A percentile compares a stretch with the other conserved stretches of the same genome.
Evolutionary conservation across 1,284 basidiomycete genomes (phyloP).

Genomic region (Sphaerobolus stellatus): DNA sequence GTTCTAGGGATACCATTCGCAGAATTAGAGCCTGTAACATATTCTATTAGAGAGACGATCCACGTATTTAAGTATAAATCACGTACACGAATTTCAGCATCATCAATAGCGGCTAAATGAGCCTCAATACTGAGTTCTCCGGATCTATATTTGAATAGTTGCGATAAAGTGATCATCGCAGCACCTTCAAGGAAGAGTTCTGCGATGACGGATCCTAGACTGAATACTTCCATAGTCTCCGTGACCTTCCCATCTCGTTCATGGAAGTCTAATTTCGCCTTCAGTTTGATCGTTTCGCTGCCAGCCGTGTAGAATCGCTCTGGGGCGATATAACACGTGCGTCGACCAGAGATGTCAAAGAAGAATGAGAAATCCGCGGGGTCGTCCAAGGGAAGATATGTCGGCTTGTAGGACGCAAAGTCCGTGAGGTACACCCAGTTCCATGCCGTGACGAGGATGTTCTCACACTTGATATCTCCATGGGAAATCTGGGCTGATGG

Average conservation of each 20-base stretch:
- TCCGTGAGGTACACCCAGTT: constrained; percentile 96
- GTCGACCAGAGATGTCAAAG: constrained; percentile 91
- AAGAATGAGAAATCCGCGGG: constrained; percentile 98
- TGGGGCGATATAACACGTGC: constrained; percentile 96
- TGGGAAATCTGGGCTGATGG: constrained; percentile 74
- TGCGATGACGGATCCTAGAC: constrained; percentile 92
- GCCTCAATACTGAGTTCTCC: constrained; percentile 80
- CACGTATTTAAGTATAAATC: constrained; percentile 4
- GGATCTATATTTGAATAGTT: constrained; percentile 92
- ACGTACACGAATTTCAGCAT: constrained; percentile 72
- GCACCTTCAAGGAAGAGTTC: constrained; percentile 96
- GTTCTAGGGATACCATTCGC: constrained; percentile 87
- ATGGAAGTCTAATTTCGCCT: constrained; percentile 48
- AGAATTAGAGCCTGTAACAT: constrained; percentile 74
- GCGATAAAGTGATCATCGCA: constrained; percentile 91
- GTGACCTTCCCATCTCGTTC: constrained; percentile 79
- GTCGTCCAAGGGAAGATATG: constrained; percentile 93
- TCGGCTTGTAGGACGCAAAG: constrained; percentile 97
- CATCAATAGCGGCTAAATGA: constrained; percentile 76
- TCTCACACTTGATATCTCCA: constrained; percentile 98
- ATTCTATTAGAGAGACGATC: constrained; percentile 19
- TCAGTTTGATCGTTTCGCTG: constrained; percentile 61
- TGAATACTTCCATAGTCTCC: constrained; percentile 98
- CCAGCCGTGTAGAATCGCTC: constrained; percentile 90
- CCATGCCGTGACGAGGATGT: constrained; percentile 95